These are phyloP conservation scores for Rubia occidens DNA, from an alignment of 305 asterid species.

Conservation along the genomic window DNA sequence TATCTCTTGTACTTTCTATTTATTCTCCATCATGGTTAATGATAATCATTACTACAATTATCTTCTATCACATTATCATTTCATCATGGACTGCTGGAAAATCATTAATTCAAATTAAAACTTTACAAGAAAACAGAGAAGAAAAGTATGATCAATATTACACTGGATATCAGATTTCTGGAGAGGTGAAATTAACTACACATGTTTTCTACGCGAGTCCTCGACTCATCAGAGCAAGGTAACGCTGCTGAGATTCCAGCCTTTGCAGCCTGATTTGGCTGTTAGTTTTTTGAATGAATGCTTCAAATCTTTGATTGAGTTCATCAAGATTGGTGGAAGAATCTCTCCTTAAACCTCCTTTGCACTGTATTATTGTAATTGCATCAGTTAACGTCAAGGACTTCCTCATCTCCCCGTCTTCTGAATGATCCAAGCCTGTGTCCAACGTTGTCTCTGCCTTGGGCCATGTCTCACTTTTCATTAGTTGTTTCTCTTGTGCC, in stretches of 20 bases:
- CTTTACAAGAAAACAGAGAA: too few species aligned
- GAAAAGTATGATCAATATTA: too few species aligned
- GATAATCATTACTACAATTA: too few species aligned
- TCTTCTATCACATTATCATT: too few species aligned
- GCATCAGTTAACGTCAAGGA: constrained; percentile 29
- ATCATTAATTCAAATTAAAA: too few species aligned
- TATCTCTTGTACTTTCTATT: too few species aligned
- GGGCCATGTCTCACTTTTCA: constrained; percentile 16
- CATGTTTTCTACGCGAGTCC: neutral
- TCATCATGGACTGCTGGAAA: too few species aligned
- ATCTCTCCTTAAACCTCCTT: constrained; percentile 31
- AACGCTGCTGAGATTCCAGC: constrained; percentile 30
- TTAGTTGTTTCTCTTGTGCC: neutral
- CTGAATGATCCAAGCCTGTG: constrained; percentile 5
- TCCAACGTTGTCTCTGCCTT: constrained; percentile 3
- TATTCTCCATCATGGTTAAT: too few species aligned
- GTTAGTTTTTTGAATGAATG: constrained; percentile 26
- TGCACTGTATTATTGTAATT: constrained; percentile 15
- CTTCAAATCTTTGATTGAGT: constrained; percentile 26
- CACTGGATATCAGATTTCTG: too few species aligned
- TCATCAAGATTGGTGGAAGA: constrained; percentile 24
- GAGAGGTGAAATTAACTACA: too few species aligned
- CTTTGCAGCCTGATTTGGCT: constrained; percentile 27
- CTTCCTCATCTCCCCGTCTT: constrained; percentile 21
- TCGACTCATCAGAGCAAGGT: constrained; percentile 18